Evolutionary conservation across 345 rosid genomes (phyloP), one percentile per base, ranked within the genome.

Genomic region (Toxicodendron radicans): DNA sequence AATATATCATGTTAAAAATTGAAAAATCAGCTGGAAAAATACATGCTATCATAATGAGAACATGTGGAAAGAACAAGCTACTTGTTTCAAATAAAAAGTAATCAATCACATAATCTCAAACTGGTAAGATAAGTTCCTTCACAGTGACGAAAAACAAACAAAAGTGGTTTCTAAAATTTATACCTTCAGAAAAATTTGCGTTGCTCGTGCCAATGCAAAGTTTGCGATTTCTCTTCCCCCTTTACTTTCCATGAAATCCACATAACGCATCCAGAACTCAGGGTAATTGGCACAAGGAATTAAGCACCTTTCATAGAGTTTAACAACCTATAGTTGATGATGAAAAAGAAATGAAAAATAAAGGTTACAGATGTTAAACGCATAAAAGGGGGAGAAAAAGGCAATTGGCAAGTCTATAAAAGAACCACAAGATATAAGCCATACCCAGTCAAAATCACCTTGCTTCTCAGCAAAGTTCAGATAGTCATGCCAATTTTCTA

Each of bases 381-480:
- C 24, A 58, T 3, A 58, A 45, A 48, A 24, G 30, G 20, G 0
- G 9, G 24, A 45, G 7, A 70, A 27, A 43, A 24, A 41, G 23
- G 63, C 23, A 54, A 54, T 18, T 58, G 38, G 33, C 4, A 27
- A 71, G 66, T 13, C 70, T 27, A 21, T 52, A 16, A 51, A 51
- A 73, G 67, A 51, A 67, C 27, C 60, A 82, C 43, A 78, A 62
- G 64, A 71, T 52, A 69, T 16, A 64, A 79, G 41, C 45, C 59
- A 68, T 92, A 94, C 98, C 98, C 97, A 94, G 78, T 89, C 97
- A 80, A 94, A 91, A 90, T 94, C 97, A 30, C 83, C 87, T 79
- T 81, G 86, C 72, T 63, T 77, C 83, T 94, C 98, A 27, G 80
- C 93, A 76, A 94, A 94, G 86, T 83, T 86, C 78, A 94, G 77